Base-by-base conservation (phyloP, 176 grass and related monocot genomes). In the Rhipidocladum racemiflorum region DNA sequence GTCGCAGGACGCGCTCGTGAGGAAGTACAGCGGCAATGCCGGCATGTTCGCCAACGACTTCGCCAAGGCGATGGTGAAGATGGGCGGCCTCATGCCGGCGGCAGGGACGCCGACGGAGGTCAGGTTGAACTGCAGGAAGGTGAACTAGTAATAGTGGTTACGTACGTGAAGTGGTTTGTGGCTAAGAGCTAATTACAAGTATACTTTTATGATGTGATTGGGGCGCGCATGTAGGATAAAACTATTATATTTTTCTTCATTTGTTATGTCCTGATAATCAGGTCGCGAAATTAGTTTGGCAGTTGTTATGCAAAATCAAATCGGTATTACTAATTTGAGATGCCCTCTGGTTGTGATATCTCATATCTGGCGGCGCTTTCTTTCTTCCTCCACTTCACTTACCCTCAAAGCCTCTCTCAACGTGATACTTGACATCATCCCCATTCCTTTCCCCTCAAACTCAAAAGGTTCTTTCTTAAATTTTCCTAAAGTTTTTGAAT, bases 41-140 rank as follows among this genome's bases (percentile, higher is more conserved):
- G 59, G 42, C 18, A 67, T 72, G 14, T 96, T 95, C 36, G 61
- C 85, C 21, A 42, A n/a, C 15, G 90, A 95, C 62, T 95, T 95
- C 25, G 81, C 66, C 0, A 78, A 72, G 79, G 93, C 90, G 9
- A 92, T 95, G 93, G 85, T 90, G 14, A 95, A 85, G 83, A 90
- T 95, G 93, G 93, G 87, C 0, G 78, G 44, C 36, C 78, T 95
- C 15, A 11, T 27, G 39, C 90, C 93, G 8, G 49, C 79, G 4
- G 36, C 85, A 2, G 90, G 93, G 54, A 94, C 70, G 25, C 81
- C 48, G 7, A 78, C 74, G 62, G 88, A 92, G 88, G 79, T 95
- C 70, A 86, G 93, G 70, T 51, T 92, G 65, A 92, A 86, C 85
- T 95, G 93, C 72, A 55, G 85, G 69, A 81, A 44, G 69, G 72